Evolutionary conservation across 1,284 basidiomycete genomes (phyloP).

Genomic region (Malassezia sympodialis): DNA sequence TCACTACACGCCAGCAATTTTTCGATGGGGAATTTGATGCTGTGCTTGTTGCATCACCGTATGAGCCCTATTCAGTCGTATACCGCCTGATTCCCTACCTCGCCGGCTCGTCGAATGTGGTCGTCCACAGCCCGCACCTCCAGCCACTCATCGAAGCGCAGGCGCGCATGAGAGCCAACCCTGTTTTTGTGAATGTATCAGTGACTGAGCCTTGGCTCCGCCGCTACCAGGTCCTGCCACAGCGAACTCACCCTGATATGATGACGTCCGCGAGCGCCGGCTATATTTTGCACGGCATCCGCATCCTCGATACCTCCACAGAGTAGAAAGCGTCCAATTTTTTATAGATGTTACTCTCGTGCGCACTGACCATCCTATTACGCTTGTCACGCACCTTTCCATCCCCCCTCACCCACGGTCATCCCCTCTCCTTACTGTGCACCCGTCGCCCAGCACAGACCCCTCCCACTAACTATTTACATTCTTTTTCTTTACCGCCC

Average conservation of each 20-base stretch:
- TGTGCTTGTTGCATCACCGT: conserved; percentile 70
- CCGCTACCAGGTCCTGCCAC: conserved; percentile 85
- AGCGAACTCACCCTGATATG: conserved; percentile 93
- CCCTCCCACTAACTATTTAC: background rate
- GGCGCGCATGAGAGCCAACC: conserved; percentile 59
- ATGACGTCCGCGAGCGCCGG: conserved; percentile 78
- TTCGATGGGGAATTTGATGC: conserved; percentile 60
- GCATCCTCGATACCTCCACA: conserved; percentile 52
- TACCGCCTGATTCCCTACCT: conserved; percentile 66
- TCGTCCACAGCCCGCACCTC: conserved; percentile 71
- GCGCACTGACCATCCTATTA: background rate
- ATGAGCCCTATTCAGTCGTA: conserved; percentile 74
- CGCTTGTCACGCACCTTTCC: background rate
- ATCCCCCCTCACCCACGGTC: background rate
- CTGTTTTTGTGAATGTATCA: conserved; percentile 65
- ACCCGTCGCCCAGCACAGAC: background rate
- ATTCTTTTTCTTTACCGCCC: background rate
- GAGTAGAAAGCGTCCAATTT: background rate
- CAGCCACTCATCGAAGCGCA: conserved; percentile 65
- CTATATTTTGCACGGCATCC: conserved; percentile 70
- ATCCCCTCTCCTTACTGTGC: background rate
- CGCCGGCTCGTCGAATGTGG: conserved; percentile 72
- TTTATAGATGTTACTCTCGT: background rate
- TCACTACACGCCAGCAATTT: conserved; percentile 62
- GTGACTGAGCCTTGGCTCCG: conserved; percentile 82